Percentiles rank a stretch among this genome's conserved stretches.
Evolutionary conservation across 768 basidiomycete genomes (phyloP).

Genomic region (Dentipellis fragilis): DNA sequence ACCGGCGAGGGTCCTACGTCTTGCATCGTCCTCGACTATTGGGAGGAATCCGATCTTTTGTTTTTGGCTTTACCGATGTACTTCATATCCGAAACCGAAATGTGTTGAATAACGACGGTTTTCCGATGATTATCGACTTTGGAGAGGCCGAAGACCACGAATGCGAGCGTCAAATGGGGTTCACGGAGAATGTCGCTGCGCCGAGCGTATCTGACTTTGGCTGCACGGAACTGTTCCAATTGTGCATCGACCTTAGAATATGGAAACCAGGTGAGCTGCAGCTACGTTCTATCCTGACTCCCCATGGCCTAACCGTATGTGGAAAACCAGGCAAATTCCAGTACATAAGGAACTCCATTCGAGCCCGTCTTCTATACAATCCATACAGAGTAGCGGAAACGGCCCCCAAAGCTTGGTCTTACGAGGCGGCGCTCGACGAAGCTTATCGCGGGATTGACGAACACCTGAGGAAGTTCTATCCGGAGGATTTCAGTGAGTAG

Average conservation of each 20-base stretch:
- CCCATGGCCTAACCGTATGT: background rate
- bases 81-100: background rate
- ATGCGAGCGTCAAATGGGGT: background rate
- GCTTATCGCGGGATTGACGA: background rate
- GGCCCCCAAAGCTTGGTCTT: background rate
- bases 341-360: background rate
- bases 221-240: background rate
- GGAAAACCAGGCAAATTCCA: background rate
- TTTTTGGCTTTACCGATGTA: background rate
- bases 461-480: slow-evolving; percentile 26
- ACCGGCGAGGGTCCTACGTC: background rate
- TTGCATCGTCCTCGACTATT: background rate
- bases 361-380: background rate
- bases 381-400: background rate
- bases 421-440: background rate
- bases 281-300: background rate
- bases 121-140: background rate
- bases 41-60: background rate
- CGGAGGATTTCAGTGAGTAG: background rate
- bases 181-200: background rate
- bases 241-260: background rate
- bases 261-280: background rate
- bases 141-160: background rate
- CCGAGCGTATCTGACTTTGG: background rate
- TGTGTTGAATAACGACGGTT: background rate